Base-by-base conservation (phyloP, 805 yeast species). In the Candida coleopterorum region DNA sequence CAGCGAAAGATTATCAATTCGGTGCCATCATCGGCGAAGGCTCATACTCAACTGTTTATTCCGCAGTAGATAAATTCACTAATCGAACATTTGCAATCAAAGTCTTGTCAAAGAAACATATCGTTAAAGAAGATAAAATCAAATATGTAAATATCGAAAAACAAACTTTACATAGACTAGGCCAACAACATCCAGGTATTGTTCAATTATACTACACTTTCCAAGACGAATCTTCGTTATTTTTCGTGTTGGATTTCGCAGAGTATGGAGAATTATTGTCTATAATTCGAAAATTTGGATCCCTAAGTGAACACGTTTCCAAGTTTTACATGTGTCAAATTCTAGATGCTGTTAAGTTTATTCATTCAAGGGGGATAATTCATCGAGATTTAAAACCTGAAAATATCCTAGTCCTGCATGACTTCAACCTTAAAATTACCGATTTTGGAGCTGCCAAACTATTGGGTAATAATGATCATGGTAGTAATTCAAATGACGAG, bases 361-460 rank as follows among this genome's bases (percentile, higher is more conserved):
- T 90, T 65, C 97, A 93, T 55, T 75, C 77, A 39, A 82, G 79
- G 47, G 96, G 96, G 1, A 85, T 90, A 9, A 84, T 93, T 14
- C 98, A 90, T 56, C 71, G 98, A 43, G 98, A 93, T 60, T 64
- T 93, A 50, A 90, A 90, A 58, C 98, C 98, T 0, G 98, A 90
- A 51, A 90, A 90, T 54, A 84, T 90, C 33, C 58, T 90, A 47
- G 74, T 93, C 32, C 90, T 85, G 52, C 78, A 78, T 42, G 93
- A 86, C 38, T 86, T 89, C 75, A 81, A 85, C 50, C 63, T 93
- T 41, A 87, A 89, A 74, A 81, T 93, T 39, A 93, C 97, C 2
- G 98, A 93, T 61, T 93, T 93, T 59, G 98, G 98, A 9, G 95
- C 97, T n/a, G 98, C 97, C 1, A 87, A 85, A 55, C 65, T 86